Conservation (phyloP, 805 yeast genomes). For the Cephaloascus fragrans region DNA sequence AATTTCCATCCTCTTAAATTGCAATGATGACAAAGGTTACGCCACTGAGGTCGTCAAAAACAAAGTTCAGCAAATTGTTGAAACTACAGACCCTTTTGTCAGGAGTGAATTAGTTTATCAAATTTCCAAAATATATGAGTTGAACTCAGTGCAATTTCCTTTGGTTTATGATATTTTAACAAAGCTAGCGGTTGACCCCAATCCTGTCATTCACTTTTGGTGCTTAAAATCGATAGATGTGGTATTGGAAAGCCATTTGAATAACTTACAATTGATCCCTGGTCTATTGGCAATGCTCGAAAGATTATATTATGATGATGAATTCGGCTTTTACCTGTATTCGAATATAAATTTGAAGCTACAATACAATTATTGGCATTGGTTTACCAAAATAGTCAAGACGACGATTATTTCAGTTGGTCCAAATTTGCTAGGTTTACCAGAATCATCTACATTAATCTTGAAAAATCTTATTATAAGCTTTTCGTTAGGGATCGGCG, state of each 20-base stretch:
- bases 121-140: slow-evolving; percentile 18
- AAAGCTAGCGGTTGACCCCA: slow-evolving; percentile 67
- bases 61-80: slow-evolving; percentile 57
- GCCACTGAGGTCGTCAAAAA: slow-evolving; percentile 34
- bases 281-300: slow-evolving; percentile 31
- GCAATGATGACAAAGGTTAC: slow-evolving; percentile 9
- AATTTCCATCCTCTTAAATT: slow-evolving; percentile 16
- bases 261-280: slow-evolving; percentile 32
- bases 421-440: slow-evolving; percentile 20
- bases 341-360: slow-evolving; percentile 39
- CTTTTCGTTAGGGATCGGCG: slow-evolving; percentile 22
- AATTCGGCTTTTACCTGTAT: slow-evolving; percentile 35
- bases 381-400: slow-evolving; percentile 28
- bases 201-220: slow-evolving; percentile 75
- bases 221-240: slow-evolving; percentile 50
- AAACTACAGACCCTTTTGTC: slow-evolving; percentile 50
- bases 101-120: slow-evolving; percentile 33
- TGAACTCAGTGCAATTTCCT: slow-evolving; percentile 17
- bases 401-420: slow-evolving; percentile 25
- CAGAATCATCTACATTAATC: slow-evolving; percentile 11
- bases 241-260: slow-evolving; percentile 45
- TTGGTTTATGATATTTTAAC: slow-evolving; percentile 46
- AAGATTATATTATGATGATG: slow-evolving; percentile 30
- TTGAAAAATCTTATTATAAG: slow-evolving; percentile 16
- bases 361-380: slow-evolving; percentile 25